Conservation (phyloP, 345 rosid genomes). For the Crucihimalaya himalaica region DNA sequence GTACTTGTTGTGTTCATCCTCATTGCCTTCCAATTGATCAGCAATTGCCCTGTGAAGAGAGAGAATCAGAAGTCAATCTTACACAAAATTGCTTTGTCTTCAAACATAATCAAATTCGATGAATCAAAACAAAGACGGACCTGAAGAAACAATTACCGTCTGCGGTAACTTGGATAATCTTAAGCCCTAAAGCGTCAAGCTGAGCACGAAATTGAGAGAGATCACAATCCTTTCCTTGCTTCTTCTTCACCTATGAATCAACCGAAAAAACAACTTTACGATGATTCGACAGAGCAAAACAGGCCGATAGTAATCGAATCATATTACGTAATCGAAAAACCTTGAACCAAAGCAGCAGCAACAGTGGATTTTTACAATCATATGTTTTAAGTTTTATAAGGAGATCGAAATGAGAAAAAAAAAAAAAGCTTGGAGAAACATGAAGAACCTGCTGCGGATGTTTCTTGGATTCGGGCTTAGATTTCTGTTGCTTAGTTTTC, state of each 20-base stretch:
- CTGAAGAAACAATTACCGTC: slow-evolving; percentile 99
- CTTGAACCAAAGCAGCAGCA: neutral
- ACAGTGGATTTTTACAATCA: neutral
- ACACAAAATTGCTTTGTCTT: neutral
- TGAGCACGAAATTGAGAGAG: slow-evolving; percentile 59
- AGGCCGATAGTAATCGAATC: neutral
- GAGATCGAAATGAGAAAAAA: neutral
- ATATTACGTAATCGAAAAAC: neutral
- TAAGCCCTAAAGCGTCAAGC: slow-evolving; percentile 71
- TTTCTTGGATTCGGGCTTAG: slow-evolving; percentile 65
- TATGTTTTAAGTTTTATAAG: neutral
- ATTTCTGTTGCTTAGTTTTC: slow-evolving; percentile 68
- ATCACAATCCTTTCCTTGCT: slow-evolving; percentile 71
- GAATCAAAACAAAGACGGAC: slow-evolving; percentile 42
- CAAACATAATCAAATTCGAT: neutral
- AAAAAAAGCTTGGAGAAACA: neutral
- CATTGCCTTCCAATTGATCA: slow-evolving; percentile 85
- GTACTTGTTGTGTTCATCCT: slow-evolving; percentile 75
- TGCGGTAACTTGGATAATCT: slow-evolving; percentile 74
- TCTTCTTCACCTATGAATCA: slow-evolving; percentile 60
- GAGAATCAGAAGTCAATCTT: slow-evolving; percentile 34
- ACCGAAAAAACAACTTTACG: neutral
- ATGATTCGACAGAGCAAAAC: neutral
- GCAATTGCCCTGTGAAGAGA: slow-evolving; percentile 73
- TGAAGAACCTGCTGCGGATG: slow-evolving; percentile 48